Evolutionary conservation across 2,329 filamentous ascomycete genomes (phyloP), one percentile per base, ranked within the genome.

Genomic region (Cladosporium halotolerans): DNA sequence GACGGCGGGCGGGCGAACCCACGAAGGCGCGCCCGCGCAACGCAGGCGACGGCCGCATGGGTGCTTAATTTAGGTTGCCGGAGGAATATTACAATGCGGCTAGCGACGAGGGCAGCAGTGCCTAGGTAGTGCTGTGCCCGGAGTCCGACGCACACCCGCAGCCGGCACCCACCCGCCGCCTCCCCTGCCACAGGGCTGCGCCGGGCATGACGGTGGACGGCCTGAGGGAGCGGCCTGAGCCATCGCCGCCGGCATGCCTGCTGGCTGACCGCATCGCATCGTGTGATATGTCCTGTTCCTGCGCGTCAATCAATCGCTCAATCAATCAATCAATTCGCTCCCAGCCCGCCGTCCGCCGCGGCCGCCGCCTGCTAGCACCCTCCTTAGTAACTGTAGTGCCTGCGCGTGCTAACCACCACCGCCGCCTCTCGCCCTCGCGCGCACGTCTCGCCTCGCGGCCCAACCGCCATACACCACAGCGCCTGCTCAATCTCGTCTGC

Each of bases 21-120:
- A 28, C 23, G 23, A 28, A 28, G 23, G 23, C 23, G 23, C 23
- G 23, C 23, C 4, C 23, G 1, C 23, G 23, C 23, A 28, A 5
- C 23, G 23, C 23, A 28, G 23, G 23, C 23, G 23, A 28, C n/a
- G 23, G 34, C 40, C 39, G 47, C 47, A 36, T 50, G 47, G 47
- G 47, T 36, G 39, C 47, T 50, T 50, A 50, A 50, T 50, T 50
- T 50, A 50, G 47, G 47, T 50, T 50, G 47, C 42, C 47, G 39
- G 47, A 50, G 47, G 38, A 43, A 50, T 50, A 32, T n/a, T 50
- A 38, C 40, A 38, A 38, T 38, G 34, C 34, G n/a, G 34, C n/a
- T 38, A 28, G 23, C 23, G 23, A 28, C 16, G 16, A 18, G 16
- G 16, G 16, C 16, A 18, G 16, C 16, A 18, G 16, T 18, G 16